Evolutionary conservation across 306 rosid genomes (phyloP).

Genomic region (Vigna mungo): DNA sequence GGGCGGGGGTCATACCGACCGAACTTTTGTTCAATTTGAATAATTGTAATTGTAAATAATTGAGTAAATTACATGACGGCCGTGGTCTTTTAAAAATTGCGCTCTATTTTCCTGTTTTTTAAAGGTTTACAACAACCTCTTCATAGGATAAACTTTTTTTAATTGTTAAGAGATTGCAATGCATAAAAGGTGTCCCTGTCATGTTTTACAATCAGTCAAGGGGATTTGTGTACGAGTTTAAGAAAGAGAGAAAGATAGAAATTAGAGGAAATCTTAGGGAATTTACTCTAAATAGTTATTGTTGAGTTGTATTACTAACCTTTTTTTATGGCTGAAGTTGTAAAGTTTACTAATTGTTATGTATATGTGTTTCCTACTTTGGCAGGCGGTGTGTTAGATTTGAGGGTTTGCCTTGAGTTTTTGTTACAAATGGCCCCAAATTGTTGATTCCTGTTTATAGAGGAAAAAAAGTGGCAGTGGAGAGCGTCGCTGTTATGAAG

Average conservation of each 20-base stretch:
- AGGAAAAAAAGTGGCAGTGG: slow-evolving; percentile 37
- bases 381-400: slow-evolving; percentile 37
- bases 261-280: too few species aligned
- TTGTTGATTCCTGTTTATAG: slow-evolving; percentile 40
- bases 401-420: slow-evolving; percentile 36
- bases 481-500: slow-evolving; percentile 47
- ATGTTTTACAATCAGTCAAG: too few species aligned
- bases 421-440: slow-evolving; percentile 33
- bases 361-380: slow-evolving; percentile 24
- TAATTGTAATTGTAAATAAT: background rate
- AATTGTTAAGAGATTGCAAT: background rate
- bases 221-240: too few species aligned
- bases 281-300: background rate
- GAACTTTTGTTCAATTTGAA: background rate
- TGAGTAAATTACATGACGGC: background rate
- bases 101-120: background rate
- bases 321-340: background rate
- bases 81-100: too few species aligned
- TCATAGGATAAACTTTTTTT: background rate
- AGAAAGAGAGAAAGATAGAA: too few species aligned
- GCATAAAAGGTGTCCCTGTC: background rate
- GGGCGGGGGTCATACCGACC: background rate
- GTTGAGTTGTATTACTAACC: background rate
- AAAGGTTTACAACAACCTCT: background rate
- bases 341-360: slow-evolving; percentile 1